These are phyloP conservation scores for Ilyonectria mors-panacis DNA, from an alignment of 2,329 filamentous ascomycete genomes.

Conservation along the genomic window DNA sequence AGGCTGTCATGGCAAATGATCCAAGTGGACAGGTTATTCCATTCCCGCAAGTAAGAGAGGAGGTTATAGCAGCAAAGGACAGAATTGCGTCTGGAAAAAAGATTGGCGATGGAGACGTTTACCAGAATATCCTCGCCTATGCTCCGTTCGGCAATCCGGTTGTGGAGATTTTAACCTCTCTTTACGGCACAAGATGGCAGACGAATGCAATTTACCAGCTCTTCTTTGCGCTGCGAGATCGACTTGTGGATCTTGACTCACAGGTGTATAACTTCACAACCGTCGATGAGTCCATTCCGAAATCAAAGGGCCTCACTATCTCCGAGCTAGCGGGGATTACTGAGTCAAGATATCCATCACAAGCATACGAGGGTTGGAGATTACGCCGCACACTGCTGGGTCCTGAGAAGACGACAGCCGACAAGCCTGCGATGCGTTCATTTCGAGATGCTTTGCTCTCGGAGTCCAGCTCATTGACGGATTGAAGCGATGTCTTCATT, in stretches of 20 bases:
- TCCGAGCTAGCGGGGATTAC: no score
- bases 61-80: not conserved
- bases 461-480: no score
- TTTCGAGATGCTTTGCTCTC: no score
- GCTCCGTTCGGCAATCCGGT: constrained; percentile 3
- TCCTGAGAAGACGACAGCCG: no score
- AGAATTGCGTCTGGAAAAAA: not conserved
- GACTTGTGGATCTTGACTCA: constrained; percentile 14
- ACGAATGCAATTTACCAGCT: constrained; percentile 26
- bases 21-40: not conserved
- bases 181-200: constrained; percentile 14
- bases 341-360: no score
- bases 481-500: no score
- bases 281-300: no score
- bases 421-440: no score
- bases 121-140: constrained; percentile 3
- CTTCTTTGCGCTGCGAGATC: constrained; percentile 17
- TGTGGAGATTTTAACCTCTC: not conserved
- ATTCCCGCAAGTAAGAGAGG: not conserved
- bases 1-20: constrained; percentile 28
- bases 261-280: constrained; percentile 8
- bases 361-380: no score
- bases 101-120: constrained; percentile 17
- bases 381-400: no score
- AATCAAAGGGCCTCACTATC: no score